Conservation (phyloP, 1,284 basidiomycete genomes). For the Malassezia cuniculi region DNA sequence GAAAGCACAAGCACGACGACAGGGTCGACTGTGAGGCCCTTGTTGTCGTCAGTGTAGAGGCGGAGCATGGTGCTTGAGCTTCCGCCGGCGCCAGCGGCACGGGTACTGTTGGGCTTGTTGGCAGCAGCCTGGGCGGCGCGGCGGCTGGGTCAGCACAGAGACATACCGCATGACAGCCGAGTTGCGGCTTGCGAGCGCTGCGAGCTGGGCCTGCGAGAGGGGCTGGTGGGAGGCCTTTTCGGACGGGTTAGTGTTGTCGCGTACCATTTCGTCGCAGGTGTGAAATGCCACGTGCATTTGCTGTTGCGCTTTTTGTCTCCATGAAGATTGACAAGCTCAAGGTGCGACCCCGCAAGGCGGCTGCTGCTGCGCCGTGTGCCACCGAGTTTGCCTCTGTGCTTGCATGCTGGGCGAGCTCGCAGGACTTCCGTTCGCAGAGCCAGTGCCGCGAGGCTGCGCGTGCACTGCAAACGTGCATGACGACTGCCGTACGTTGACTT, state of each 20-base stretch:
- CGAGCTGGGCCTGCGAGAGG: conserved; percentile 14
- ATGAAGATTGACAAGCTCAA: conserved; percentile 43
- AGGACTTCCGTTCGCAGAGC: conserved; percentile 55
- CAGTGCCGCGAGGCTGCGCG: conserved; percentile 59
- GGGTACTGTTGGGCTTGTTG: conserved; percentile 69
- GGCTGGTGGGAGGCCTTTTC: conserved; percentile 6
- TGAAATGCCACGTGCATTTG: conserved; percentile 5
- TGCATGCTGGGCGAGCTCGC: conserved; percentile 75
- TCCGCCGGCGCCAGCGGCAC: conserved; percentile 88
- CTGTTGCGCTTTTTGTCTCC: neutral
- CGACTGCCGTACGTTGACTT: conserved; percentile 56
- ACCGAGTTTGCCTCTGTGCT: conserved; percentile 69
- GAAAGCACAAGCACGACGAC: conserved; percentile 95
- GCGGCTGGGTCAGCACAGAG: conserved; percentile 41
- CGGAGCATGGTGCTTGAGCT: conserved; percentile 96
- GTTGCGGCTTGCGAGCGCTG: conserved; percentile 15
- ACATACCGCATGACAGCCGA: conserved; percentile 15
- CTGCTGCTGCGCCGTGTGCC: conserved; percentile 56
- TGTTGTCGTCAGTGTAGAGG: conserved; percentile 86
- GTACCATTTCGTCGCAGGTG: conserved; percentile 3
- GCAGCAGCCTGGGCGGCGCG: conserved; percentile 57
- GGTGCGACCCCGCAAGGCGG: conserved; percentile 56
- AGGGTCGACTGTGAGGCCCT: conserved; percentile 88
- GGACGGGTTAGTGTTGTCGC: too few species aligned
- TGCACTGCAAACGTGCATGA: conserved; percentile 70